phyloP scores from a whole-genome alignment of 2,329 filamentous ascomycete genomes.

The Ascomycota sp. region DNA sequence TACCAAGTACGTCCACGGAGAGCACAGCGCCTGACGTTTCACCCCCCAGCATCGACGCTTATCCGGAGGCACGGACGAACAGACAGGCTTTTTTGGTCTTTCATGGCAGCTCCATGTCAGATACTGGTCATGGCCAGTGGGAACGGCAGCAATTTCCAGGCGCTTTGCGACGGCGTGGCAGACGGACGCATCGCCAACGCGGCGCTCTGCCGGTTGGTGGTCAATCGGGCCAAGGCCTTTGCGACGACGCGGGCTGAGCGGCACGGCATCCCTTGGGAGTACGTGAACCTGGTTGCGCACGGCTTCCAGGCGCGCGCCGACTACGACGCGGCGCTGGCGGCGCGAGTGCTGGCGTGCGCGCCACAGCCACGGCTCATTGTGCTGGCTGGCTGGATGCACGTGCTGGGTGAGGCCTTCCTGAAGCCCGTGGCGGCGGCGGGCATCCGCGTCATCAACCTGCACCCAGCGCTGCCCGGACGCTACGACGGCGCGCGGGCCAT shows the following conservation, averaged over 20 bases:
- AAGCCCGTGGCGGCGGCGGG: slow-evolving; percentile 40
- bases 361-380: slow-evolving; percentile 55
- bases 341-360: slow-evolving; percentile 32
- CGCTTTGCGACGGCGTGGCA: slow-evolving; percentile 33
- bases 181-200: slow-evolving; percentile 18
- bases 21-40: no score
- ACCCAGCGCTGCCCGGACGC: slow-evolving; percentile 53
- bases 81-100: no score
- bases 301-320: slow-evolving; percentile 39
- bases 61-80: no score
- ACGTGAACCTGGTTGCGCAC: slow-evolving; percentile 64
- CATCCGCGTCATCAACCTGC: slow-evolving; percentile 61
- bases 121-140: slow-evolving; percentile 53
- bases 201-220: slow-evolving; percentile 24
- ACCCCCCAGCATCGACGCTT: no score
- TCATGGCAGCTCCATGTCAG: no score
- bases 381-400: slow-evolving; percentile 76
- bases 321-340: slow-evolving; percentile 59
- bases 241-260: slow-evolving; percentile 18
- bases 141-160: slow-evolving; percentile 61
- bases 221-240: slow-evolving; percentile 27
- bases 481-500: slow-evolving; percentile 67
- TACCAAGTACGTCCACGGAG: no score
- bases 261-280: slow-evolving; percentile 39
- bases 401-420: slow-evolving; percentile 51